Evolutionary conservation across 176 grass and related monocot species (phyloP).

Genomic region (Elaeis guineensis): DNA sequence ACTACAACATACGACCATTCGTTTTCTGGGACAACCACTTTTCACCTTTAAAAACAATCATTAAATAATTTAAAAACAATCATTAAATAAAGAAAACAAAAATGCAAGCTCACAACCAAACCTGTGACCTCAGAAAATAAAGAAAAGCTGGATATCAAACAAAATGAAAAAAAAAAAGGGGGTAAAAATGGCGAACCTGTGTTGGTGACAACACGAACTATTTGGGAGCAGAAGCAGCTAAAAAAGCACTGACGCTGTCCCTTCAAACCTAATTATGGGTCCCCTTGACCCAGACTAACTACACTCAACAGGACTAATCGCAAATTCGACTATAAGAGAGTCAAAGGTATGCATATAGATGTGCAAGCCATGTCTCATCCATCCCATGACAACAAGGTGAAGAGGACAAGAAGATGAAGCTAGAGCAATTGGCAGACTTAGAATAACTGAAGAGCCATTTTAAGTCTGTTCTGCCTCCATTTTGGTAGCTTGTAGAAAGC

Average conservation of each 20-base stretch:
- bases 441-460: slow-evolving; percentile 68
- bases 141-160: slow-evolving; percentile 11
- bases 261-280: slow-evolving; percentile 25
- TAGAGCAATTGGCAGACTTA: slow-evolving; percentile 23
- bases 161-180: slow-evolving; percentile 5
- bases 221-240: slow-evolving; percentile 65
- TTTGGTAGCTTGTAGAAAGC: slow-evolving; percentile 74
- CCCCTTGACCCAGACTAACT: slow-evolving; percentile 31
- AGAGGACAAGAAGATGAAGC: neutral
- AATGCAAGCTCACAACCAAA: slow-evolving; percentile 69
- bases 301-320: slow-evolving; percentile 8
- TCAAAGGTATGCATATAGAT: neutral
- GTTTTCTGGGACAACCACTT: slow-evolving; percentile 20
- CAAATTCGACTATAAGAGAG: slow-evolving; percentile 7
- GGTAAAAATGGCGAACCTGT: neutral
- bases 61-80: slow-evolving; percentile 19
- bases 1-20: slow-evolving; percentile 10
- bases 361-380: too few relatives aligned
- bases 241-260: slow-evolving; percentile 74
- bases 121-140: slow-evolving; percentile 37
- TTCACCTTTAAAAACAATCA: slow-evolving; percentile 26
- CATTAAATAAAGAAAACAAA: slow-evolving; percentile 25
- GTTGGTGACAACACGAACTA: slow-evolving; percentile 5
- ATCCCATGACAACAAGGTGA: too few relatives aligned
- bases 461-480: slow-evolving; percentile 89